Evolutionary conservation across 441 rosid species (phyloP), one percentile per base, ranked within the genome.

Genomic region (Metrosideros polymorpha): DNA sequence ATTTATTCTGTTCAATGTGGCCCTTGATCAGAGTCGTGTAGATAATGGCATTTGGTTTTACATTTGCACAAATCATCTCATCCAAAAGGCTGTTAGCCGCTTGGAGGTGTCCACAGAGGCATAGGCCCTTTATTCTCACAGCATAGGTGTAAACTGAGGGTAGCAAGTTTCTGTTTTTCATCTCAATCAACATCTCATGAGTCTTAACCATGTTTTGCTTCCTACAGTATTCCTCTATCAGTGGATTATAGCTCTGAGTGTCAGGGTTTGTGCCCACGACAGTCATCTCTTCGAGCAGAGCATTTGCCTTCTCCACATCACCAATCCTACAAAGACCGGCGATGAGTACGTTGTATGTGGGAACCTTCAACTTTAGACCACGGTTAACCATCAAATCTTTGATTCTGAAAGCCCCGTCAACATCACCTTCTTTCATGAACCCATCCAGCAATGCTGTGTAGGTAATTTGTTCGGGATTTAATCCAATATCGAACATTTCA

Each of bases 1-100:
- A 87, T 85, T 87, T 92, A 86, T 94, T 88, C 82, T 92, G 90
- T 89, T 89, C 91, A 30, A 94, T 90, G 86, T 90, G 86, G 75
- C 94, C 93, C 89, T 93, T 94, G 84, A 97, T 93, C 85, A 97
- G 86, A 83, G 93, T 93, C 2, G 98, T 91, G 89, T 90, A 96
- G 39, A 93, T 84, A 79, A 94, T 89, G 82, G 84, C 88, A 89
- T 94, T 95, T 83, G 98, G 98, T 86, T 90, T 96, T 86, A 94
- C 86, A 51, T 96, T 95, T 47, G 85, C 29, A 19, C 90, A 89
- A 86, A 91, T 89, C 96, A 95, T 93, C 29, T 87, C 90, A 86
- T 90, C 92, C 86, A 95, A 91, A 87, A 95, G 88, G 61, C 22
- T 29, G 85, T 89, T 89, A 85, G 96, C 98, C 79, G 85, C 87